A percentile compares a stretch with the other conserved stretches of the same genome.
Evolutionary conservation across 23 red algal species (phyloP).

Genomic region (Gracilaria caudata): DNA sequence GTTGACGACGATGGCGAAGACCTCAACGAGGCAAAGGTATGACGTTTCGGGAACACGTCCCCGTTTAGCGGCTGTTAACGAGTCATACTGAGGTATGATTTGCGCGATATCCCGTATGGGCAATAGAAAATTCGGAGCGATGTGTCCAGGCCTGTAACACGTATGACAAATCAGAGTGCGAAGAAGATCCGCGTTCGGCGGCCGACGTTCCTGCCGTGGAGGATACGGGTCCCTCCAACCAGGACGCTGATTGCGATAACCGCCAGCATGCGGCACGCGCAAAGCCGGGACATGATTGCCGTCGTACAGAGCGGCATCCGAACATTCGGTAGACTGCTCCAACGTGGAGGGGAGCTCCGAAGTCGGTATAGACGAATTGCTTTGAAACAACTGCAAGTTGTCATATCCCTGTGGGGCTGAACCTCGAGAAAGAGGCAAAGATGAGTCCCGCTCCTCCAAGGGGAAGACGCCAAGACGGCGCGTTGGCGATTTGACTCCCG

Average conservation of each 20-base stretch:
- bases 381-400: no score
- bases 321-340: no score
- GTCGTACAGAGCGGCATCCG: background rate
- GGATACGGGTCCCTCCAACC: background rate
- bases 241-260: background rate
- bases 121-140: slow-evolving; percentile 1
- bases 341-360: no score
- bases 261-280: background rate
- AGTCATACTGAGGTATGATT: background rate
- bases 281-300: background rate
- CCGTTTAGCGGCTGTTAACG: slow-evolving; percentile 1
- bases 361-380: no score
- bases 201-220: background rate
- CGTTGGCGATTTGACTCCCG: no score
- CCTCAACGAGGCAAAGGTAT: background rate
- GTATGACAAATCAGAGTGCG: slow-evolving; percentile 14
- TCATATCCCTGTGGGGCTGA: no score
- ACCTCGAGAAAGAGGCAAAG: no score
- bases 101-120: background rate
- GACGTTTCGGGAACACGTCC: background rate
- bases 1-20: background rate
- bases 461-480: no score
- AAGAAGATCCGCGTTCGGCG: background rate
- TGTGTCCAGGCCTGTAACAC: slow-evolving; percentile 14
- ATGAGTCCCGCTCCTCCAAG: no score